These are phyloP conservation scores for Leishmania major DNA, from an alignment of 208 protist species.

Conservation along the genomic window DNA sequence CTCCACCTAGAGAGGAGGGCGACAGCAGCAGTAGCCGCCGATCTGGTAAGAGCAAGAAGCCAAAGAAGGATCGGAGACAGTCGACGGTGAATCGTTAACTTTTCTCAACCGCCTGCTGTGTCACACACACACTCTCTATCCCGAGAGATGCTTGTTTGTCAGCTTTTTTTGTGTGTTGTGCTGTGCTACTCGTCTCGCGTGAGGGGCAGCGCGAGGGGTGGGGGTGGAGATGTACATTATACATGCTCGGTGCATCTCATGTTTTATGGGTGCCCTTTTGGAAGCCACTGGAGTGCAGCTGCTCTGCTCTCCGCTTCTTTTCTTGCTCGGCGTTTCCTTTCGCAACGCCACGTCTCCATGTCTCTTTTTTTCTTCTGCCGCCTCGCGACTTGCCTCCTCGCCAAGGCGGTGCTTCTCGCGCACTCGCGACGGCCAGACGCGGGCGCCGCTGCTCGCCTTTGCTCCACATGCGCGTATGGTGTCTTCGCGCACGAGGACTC, in stretches of 20 bases:
- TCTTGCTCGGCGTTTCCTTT: not conserved
- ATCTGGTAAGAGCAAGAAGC: not conserved
- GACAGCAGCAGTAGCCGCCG: no score
- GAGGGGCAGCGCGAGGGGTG: not conserved
- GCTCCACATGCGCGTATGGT: not conserved
- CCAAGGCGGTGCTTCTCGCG: not conserved
- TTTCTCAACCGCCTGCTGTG: not conserved
- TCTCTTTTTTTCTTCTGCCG: not conserved
- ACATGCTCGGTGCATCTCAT: not conserved
- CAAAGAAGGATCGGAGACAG: not conserved
- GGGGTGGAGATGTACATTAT: constrained; percentile 1
- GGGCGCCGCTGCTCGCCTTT: not conserved
- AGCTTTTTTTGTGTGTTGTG: not conserved
- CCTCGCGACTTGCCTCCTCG: not conserved
- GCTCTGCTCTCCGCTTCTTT: not conserved
- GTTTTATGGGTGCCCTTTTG: not conserved
- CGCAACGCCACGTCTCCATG: not conserved
- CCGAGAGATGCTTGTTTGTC: not conserved
- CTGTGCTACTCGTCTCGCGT: not conserved
- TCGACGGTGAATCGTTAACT: not conserved
- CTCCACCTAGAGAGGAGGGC: not conserved
- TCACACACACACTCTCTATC: not conserved
- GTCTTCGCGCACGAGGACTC: not conserved
- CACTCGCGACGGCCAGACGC: not conserved
- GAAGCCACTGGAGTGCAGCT: not conserved